A percentile compares a stretch with the other conserved stretches of the same genome.
Evolutionary conservation across 2,329 filamentous ascomycete species (phyloP).

Genomic region (Colletotrichum plurivorum): DNA sequence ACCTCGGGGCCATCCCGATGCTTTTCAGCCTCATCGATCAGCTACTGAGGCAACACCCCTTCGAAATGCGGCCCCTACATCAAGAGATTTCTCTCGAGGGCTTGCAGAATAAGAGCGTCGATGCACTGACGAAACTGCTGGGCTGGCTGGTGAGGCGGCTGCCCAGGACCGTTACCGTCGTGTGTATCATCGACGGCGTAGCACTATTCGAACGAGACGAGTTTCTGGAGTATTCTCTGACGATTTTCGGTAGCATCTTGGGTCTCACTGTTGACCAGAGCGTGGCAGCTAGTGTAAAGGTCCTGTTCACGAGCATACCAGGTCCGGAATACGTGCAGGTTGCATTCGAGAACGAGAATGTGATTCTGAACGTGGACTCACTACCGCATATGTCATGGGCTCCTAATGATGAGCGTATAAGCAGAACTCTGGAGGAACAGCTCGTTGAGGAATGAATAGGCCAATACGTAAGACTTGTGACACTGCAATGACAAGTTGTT

Average conservation of each 20-base stretch:
- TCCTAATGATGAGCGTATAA: conserved; percentile 2
- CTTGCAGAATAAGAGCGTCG: not conserved
- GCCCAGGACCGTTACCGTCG: not conserved
- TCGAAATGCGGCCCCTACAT: conserved; percentile 16
- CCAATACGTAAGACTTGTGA: no score
- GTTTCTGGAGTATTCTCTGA: not conserved
- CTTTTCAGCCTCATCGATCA: conserved; percentile 34
- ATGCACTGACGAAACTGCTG: not conserved
- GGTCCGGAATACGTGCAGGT: conserved; percentile 20
- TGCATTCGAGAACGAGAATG: conserved; percentile 37
- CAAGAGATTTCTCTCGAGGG: not conserved
- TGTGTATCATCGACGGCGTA: not conserved
- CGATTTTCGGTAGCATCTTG: not conserved
- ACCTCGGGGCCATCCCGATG: conserved; percentile 7
- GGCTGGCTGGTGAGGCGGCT: not conserved
- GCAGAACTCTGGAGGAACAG: not conserved
- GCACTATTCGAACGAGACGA: not conserved
- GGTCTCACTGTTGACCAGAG: not conserved
- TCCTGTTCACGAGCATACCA: conserved; percentile 41
- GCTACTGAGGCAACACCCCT: conserved; percentile 29
- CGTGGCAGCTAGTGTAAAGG: conserved; percentile 32
- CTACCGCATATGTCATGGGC: conserved; percentile 34
- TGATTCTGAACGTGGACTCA: conserved; percentile 39
- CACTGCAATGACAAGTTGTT: no score
- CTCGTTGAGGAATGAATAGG: no score